These are phyloP conservation scores for Trichoderma sp. DNA, from an alignment of 2,329 filamentous ascomycete genomes.

Conservation along the genomic window DNA sequence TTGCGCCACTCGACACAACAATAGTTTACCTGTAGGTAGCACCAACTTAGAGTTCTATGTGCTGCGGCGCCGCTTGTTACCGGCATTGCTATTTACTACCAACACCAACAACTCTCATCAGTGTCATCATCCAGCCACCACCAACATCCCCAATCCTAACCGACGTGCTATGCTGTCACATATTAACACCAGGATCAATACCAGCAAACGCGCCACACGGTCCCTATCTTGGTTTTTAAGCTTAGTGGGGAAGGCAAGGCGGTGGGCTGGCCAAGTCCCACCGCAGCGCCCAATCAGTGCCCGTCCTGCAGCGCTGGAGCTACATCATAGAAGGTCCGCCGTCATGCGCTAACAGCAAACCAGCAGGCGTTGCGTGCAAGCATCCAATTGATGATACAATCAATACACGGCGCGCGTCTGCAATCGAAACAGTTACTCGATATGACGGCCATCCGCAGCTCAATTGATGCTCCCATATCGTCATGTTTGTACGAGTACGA, in stretches of 20 bases:
- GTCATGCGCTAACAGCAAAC: background rate
- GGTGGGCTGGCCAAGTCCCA: background rate
- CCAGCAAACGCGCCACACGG: background rate
- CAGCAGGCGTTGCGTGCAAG: background rate
- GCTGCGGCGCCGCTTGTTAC: background rate
- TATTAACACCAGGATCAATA: background rate
- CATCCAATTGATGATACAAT: background rate
- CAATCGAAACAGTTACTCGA: background rate
- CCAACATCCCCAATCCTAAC: background rate
- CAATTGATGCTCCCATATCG: background rate
- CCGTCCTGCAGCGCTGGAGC: background rate
- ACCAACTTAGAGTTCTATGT: background rate
- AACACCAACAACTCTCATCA: background rate
- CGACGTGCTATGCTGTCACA: background rate
- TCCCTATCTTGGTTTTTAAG: background rate
- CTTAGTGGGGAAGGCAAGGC: background rate
- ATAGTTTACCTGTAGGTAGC: background rate
- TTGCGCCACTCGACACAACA: background rate
- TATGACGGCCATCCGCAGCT: background rate
- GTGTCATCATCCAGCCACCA: background rate
- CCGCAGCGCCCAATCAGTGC: background rate
- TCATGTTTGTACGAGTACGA: background rate
- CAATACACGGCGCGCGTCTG: background rate
- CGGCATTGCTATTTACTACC: background rate
- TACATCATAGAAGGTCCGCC: background rate